Conservation (phyloP, 2,329 filamentous ascomycete genomes). For the Epichloe aotearoae region DNA sequence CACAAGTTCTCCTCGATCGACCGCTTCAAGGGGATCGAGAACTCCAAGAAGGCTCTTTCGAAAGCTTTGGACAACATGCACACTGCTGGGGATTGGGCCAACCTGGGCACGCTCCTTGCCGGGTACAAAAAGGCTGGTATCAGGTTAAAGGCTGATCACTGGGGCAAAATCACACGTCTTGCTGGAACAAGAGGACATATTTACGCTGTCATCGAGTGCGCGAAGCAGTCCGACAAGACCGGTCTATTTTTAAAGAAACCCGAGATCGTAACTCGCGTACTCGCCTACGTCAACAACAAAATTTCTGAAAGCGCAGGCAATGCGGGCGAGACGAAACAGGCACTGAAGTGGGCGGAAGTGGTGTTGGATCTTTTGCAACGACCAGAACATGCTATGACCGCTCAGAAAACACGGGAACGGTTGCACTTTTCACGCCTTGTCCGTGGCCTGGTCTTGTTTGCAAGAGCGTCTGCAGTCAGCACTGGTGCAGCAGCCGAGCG, state of each 20-base stretch:
- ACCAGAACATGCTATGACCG: conserved; percentile 21
- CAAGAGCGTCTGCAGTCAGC: conserved; percentile 14
- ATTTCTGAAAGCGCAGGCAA: conserved; percentile 26
- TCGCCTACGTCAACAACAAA: conserved; percentile 20
- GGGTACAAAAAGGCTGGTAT: conserved; percentile 32
- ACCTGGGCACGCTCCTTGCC: conserved; percentile 38
- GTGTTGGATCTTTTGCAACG: conserved; percentile 39
- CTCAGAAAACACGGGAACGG: conserved; percentile 8
- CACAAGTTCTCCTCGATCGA: conserved; percentile 37
- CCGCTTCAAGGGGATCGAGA: conserved; percentile 27
- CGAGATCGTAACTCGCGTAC: conserved; percentile 23
- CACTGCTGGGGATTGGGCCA: conserved; percentile 35
- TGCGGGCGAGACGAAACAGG: conserved; percentile 24
- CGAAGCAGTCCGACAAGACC: conserved; percentile 32
- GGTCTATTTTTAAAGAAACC: conserved; percentile 28
- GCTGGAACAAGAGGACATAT: conserved; percentile 28
- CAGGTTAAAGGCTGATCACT: conserved; percentile 21
- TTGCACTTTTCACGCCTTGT: conserved; percentile 15
- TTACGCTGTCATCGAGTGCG: conserved; percentile 35
- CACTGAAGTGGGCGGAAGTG: conserved; percentile 31
- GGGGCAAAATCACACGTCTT: conserved; percentile 27
- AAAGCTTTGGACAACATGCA: conserved; percentile 32
- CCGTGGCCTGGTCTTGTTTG: conserved; percentile 19
- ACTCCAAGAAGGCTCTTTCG: conserved; percentile 24
- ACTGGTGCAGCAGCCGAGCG: conserved; percentile 13